Evolutionary conservation across 768 basidiomycete genomes (phyloP), one percentile per base, ranked within the genome.

Genomic region (Collybiopsis luxurians): DNA sequence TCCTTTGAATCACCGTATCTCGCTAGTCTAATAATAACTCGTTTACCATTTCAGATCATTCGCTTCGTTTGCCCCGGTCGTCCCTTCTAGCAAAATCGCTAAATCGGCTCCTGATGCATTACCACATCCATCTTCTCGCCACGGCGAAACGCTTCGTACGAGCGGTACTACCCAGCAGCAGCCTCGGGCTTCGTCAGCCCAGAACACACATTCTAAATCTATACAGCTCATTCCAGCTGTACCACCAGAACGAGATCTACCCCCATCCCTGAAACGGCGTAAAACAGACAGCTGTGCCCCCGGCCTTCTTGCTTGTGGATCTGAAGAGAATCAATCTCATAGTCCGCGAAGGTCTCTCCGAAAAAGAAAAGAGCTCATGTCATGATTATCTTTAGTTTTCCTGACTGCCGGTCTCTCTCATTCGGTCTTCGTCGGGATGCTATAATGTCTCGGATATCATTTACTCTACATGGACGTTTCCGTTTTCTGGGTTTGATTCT

Each of bases 231-330:
- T n/a, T n/a, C n/a, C 5, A 1, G 40, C n/a, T 23, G 40, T 19
- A 31, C 40, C 43, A 15, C 23, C 40, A 54, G 53, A 54, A 10
- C 53, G 40, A 23, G 17, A 54, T 31, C 31, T 54, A 4, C 28
- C 19, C 13, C 53, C 53, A 9, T 54, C 53, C 34, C 12, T 54
- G n/a, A 54, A 54, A 42, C 40, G 53, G 7, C 53, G 53, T 9
- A 54, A 44, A 54, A n/a, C 23, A 3, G 53, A 27, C 53, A 19
- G 40, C 13, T 4, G n/a, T 30, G 19, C 19, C 23, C 12, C 24
- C n/a, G 31, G 9, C 24, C 36, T 34, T 49, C 30, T 19, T 49
- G 19, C 31, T n/a, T 12, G 10, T 7, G 13, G 19, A 4, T 11
- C n/a, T 24, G 12, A 17, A 28, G 19, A 34, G 7, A 3, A 19